Base-by-base conservation (phyloP, 768 basidiomycete species). In the Strobilomyces echinocephalus region DNA sequence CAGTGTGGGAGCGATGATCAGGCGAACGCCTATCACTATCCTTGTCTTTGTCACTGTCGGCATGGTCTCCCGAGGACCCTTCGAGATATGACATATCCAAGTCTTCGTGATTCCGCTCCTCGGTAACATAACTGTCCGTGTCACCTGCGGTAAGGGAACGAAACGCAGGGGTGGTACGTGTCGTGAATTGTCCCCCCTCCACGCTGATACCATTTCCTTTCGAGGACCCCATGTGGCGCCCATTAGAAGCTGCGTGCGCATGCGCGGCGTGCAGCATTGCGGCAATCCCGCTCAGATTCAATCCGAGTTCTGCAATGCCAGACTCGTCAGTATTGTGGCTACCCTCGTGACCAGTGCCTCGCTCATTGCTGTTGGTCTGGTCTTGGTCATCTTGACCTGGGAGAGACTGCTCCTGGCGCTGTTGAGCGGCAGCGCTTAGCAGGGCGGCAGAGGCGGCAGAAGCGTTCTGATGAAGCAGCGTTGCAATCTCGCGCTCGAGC, bases 181-280 rank as follows among this genome's bases (percentile, higher is more conserved):
- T 89, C 46, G 72, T 72, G 53, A 65, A 67, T 53, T 76, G 77
- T 56, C 74, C 76, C 48, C 79, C 77, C 49, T 76, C 74, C 54
- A 70, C 65, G 30, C 70, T 72, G 58, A 75, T 72, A 56, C 77
- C 76, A 50, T 74, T 75, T 56, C 76, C 73, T 61, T 79, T 79
- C 18, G 73, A 72, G 34, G 77, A 69, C 46, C 78, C 68, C 43
- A 73, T 73, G 54, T 74, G 73, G 54, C 76, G 77, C 50, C 76
- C 78, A 40, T 74, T 74, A 56, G 79, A 77, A 14, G 74, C 70
- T 30, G 76, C 78, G 38, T 80, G 83, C 5, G 82, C 82, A 46
- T 88, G 85, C 9, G 85, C 89, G 49, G 87, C 88, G 57, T 90
- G 87, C 30, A 91, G 73, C 59, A 89, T 85, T 45, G 87, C 88